Evolutionary conservation across 2,329 filamentous ascomycete genomes (phyloP).

Genomic region (Colletotrichum musae): DNA sequence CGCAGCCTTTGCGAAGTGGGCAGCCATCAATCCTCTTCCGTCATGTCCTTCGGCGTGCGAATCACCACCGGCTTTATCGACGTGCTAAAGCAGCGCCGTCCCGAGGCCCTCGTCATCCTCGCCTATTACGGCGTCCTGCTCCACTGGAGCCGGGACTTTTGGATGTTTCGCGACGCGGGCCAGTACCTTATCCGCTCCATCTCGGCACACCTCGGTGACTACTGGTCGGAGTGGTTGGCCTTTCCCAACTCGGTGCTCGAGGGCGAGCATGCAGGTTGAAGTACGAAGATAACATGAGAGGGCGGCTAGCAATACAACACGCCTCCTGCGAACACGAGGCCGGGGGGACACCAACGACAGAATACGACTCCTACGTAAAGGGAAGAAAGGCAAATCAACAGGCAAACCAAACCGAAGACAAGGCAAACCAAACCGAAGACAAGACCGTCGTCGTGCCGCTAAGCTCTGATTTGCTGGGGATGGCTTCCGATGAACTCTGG

Average conservation of each 20-base stretch:
- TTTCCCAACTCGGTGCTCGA: slow-evolving; percentile 32
- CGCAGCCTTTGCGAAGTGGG: slow-evolving; percentile 44
- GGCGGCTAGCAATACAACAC: too few relatives aligned
- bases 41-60: slow-evolving; percentile 49
- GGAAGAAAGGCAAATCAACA: neutral
- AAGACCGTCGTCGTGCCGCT: neutral
- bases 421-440: neutral
- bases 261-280: slow-evolving; percentile 40
- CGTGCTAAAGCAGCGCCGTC: slow-evolving; percentile 51
- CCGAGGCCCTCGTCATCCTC: slow-evolving; percentile 62
- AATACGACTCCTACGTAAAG: neutral
- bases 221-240: slow-evolving; percentile 51
- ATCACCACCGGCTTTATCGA: slow-evolving; percentile 53
- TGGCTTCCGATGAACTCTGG: slow-evolving; percentile 2
- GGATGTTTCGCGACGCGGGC: slow-evolving; percentile 53
- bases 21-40: slow-evolving; percentile 50
- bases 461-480: slow-evolving; percentile 9
- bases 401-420: neutral
- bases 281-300: neutral
- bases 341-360: neutral
- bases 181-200: slow-evolving; percentile 48
- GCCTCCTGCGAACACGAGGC: too few relatives aligned
- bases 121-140: slow-evolving; percentile 65
- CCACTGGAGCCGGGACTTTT: slow-evolving; percentile 56
- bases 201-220: slow-evolving; percentile 47